Percentiles rank a stretch among this genome's conserved stretches.
Conservation (phyloP, 768 basidiomycete genomes). For the Chalciporus pseudorubinellus region DNA sequence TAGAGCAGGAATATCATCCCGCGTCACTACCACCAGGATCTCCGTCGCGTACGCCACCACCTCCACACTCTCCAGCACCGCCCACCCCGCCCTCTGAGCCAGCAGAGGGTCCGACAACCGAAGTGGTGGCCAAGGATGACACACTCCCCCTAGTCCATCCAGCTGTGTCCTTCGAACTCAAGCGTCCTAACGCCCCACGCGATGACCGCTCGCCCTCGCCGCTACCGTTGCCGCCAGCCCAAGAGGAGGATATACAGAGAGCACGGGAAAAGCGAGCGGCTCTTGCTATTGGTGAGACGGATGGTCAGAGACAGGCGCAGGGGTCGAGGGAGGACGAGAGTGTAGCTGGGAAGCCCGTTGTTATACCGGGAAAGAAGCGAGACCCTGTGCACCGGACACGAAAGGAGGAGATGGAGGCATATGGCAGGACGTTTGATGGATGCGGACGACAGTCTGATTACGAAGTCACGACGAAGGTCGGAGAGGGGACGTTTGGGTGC, state of each 20-base stretch:
- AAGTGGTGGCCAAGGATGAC: constrained; percentile 25
- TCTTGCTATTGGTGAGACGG: constrained; percentile 7
- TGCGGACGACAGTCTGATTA: constrained; percentile 76
- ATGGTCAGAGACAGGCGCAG: neutral
- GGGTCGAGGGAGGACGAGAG: neutral
- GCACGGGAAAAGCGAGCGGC: constrained; percentile 27
- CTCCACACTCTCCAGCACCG: constrained; percentile 24
- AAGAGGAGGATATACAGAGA: constrained; percentile 25
- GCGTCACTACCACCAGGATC: constrained; percentile 24
- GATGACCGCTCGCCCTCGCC: constrained; percentile 46
- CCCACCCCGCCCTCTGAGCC: constrained; percentile 38
- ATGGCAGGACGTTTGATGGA: constrained; percentile 65
- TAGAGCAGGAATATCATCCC: constrained; percentile 20
- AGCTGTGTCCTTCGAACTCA: constrained; percentile 41
- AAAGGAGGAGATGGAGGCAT: constrained; percentile 65
- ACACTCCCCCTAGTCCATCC: constrained; percentile 37
- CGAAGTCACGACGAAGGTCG: constrained; percentile 79
- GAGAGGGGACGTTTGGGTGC: constrained; percentile 96
- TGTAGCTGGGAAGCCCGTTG: constrained; percentile 1
- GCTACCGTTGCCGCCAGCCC: constrained; percentile 31
- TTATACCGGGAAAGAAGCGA: constrained; percentile 30
- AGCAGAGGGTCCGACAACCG: constrained; percentile 25
- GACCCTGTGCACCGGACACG: constrained; percentile 49
- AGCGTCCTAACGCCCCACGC: constrained; percentile 46
- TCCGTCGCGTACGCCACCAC: constrained; percentile 20